Evolutionary conservation across 2,329 filamentous ascomycete genomes (phyloP), one percentile per base, ranked within the genome.

Genomic region (Bipolaris cookei): DNA sequence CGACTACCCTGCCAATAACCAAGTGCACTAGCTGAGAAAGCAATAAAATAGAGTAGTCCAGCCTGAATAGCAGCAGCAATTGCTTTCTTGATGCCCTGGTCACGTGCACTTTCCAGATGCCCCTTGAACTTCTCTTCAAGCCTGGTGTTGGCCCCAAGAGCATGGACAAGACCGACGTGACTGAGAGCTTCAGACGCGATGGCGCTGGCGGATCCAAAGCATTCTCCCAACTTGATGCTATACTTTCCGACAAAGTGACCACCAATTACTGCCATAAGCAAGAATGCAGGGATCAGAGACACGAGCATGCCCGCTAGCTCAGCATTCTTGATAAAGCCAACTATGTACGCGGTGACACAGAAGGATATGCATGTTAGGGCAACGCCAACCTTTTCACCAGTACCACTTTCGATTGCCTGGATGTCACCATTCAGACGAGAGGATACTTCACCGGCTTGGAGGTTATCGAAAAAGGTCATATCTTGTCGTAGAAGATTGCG

Each of bases 301-400:
- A 88, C 70, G 30, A 90, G 79, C 74, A 90, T 89, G 3, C 80
- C 86, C 0, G 88, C 86, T 7, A 91, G 79, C 46, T 80, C 80
- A 14, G 83, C 79, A 63, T 89, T 81, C 65, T 88, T 86, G 69
- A 86, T 83, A 61, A 90, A 90, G 1, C 87, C 86, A 14, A 90
- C 84, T 4, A 87, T 79, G 59, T 88, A 90, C 3, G 87, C 85
- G 0, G 88, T 86, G 51, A 89, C 69, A 67, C 90, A 90, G 72
- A 89, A 90, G 2, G 86, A 85, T 8, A 84, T 72, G 48, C 83
- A 86, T 21, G 83, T 81, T 4, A 90, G 79, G 62, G 84, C 83
- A 32, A 89, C 84, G 49, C 88, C 88, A 14, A 89, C 87, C 71
- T 91, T 91, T 73, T 90, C 88, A 1, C 85, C 87, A 0, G 88